Percentiles rank a stretch among this genome's conserved stretches.
phyloP scores from a whole-genome alignment of 768 basidiomycete species.

The Kwoniella dendrophila region DNA sequence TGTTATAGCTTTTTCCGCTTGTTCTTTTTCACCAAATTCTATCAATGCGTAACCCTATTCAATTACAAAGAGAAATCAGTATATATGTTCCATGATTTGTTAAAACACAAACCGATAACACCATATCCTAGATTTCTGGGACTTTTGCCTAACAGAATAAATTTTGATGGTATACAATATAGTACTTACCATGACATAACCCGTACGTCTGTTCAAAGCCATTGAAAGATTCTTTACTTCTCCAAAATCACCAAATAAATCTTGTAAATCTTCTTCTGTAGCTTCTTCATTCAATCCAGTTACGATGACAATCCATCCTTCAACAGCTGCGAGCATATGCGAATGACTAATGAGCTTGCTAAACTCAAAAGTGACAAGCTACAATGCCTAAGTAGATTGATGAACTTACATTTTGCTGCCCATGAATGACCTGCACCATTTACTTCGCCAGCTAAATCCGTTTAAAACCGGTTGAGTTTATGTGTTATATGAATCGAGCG shows the following conservation, averaged over 20 bases:
- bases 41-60: conserved; percentile 92
- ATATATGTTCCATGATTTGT: no score
- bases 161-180: no score
- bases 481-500: no score
- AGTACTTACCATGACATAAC: conserved; percentile 89
- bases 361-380: neutral
- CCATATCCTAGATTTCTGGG: no score
- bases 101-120: no score
- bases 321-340: conserved; percentile 79
- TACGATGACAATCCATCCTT: conserved; percentile 97
- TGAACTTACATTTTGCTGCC: conserved; percentile 45
- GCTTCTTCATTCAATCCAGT: conserved; percentile 98
- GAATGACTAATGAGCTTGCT: neutral
- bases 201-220: conserved; percentile 93
- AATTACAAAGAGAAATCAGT: neutral
- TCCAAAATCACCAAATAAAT: conserved; percentile 95
- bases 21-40: conserved; percentile 92
- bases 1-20: conserved; percentile 91
- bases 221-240: conserved; percentile 97
- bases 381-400: neutral
- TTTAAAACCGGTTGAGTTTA: no score
- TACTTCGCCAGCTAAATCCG: conserved; percentile 15
- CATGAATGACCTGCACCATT: conserved; percentile 29
- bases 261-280: conserved; percentile 92
- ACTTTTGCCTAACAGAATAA: no score